Base-by-base conservation (phyloP, 768 basidiomycete genomes). In the Terana coerulea region DNA sequence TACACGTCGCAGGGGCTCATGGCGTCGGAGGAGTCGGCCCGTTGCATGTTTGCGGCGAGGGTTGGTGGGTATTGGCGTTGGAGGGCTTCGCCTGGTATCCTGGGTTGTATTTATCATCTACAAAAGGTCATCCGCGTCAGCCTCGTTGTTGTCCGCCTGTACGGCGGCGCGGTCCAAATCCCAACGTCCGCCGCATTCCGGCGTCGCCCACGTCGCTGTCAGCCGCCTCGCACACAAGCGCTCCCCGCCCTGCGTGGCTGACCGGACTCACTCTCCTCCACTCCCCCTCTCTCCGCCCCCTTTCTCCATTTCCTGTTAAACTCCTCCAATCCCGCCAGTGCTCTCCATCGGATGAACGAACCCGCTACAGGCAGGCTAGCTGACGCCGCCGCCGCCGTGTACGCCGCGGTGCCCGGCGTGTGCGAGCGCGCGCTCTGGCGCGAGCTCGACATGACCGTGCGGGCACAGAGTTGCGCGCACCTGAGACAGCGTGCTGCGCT, bases 341-440 rank as follows among this genome's bases (percentile, higher is more conserved):
- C 35, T n/a, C n/a, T n/a, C 6, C 35, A 37, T n/a, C 15, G 6
- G 21, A 40, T 40, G 39, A 24, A 5, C 39, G 39, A 40, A 19
- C 8, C 39, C 12, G 39, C 39, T 3, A 19, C 39, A 19, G 39
- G 15, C 35, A 5, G 5, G 19, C 39, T 24, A 19, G 39, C 19
- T 9, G 5, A 10, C 39, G 39, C 9, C 39, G 12, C 39, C 39
- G 17, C 21, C 39, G 19, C 39, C 39, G 19, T 24, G 11, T 5
- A 19, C 17, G 34, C 28, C 42, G 54, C 43, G 24, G 51, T 55
- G 5, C 60, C 55, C 34, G 21, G 43, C 4, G 33, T 52, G 33
- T 42, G 56, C 48, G 49, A 59, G 43, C 54, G 34, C 33, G 41
- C 55, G 14, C 47, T 54, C n/a, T 36, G 25, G 25, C 48, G 52